These are phyloP conservation scores for Thraustotheca clavata DNA, from an alignment of 352 stramenopile species.

Conservation along the genomic window DNA sequence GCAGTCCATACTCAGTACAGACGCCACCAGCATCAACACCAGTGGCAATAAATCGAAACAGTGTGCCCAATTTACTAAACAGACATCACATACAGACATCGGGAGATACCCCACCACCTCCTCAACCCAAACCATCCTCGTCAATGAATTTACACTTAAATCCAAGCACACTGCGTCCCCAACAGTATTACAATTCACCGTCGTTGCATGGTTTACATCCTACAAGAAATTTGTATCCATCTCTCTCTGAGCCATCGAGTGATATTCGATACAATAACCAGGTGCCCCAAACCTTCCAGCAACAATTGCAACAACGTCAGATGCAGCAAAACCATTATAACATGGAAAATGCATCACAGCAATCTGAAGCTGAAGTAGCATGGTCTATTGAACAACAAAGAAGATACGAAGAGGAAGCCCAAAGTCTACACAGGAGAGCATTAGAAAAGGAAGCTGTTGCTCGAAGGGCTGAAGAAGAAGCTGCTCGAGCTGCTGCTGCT, in stretches of 20 bases:
- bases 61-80: conserved; percentile 13
- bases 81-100: background rate
- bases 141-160: background rate
- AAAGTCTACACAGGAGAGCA: conserved; percentile 50
- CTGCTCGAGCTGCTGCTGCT: conserved; percentile 51
- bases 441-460: conserved; percentile 55
- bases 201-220: background rate
- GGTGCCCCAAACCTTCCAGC: background rate
- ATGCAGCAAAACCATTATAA: background rate
- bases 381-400: conserved; percentile 66
- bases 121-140: background rate
- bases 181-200: background rate
- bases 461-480: conserved; percentile 72
- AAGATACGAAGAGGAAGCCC: conserved; percentile 61
- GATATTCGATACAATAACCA: background rate
- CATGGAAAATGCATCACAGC: background rate
- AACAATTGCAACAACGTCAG: background rate
- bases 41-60: conserved; percentile 3
- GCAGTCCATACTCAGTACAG: conserved; percentile 6
- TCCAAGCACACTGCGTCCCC: background rate
- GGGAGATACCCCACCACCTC: background rate
- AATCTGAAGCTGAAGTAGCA: conserved; percentile 35
- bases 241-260: background rate
- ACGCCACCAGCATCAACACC: conserved; percentile 4
- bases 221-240: background rate